Evolutionary conservation across 2,329 filamentous ascomycete genomes (phyloP).

Genomic region (Coleophoma crateriformis): DNA sequence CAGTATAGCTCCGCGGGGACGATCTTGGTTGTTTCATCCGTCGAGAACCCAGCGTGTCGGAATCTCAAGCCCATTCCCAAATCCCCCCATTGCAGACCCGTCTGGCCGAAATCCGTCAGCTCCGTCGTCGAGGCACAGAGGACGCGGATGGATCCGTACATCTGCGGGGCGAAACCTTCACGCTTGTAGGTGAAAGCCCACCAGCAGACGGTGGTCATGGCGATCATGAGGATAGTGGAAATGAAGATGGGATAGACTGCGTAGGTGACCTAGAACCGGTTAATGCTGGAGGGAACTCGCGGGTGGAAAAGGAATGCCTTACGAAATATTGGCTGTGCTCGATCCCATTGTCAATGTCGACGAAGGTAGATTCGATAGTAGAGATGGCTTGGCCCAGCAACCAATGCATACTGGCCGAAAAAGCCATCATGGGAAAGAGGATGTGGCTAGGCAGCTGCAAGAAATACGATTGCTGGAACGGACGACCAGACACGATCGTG

Average conservation of each 20-base stretch:
- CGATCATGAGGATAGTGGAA: constrained; percentile 11
- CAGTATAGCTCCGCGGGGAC: constrained; percentile 14
- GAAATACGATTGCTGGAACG: constrained; percentile 15
- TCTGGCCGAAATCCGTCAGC: constrained; percentile 8
- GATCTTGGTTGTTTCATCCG: constrained; percentile 12
- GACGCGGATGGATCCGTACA: constrained; percentile 15
- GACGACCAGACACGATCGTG: constrained; percentile 10
- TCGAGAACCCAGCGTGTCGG: constrained; percentile 13
- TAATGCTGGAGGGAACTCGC: neutral
- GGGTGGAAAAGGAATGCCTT: neutral
- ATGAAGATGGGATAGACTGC: constrained; percentile 14
- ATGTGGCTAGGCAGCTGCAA: constrained; percentile 12
- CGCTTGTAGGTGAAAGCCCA: constrained; percentile 14
- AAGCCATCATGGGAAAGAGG: constrained; percentile 11
- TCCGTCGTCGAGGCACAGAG: constrained; percentile 14
- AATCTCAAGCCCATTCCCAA: constrained; percentile 13
- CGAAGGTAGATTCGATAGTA: constrained; percentile 12
- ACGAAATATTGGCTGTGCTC: constrained; percentile 12
- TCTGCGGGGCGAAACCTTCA: constrained; percentile 15
- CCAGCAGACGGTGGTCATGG: constrained; percentile 13
- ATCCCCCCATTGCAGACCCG: constrained; percentile 14
- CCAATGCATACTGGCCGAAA: constrained; percentile 15
- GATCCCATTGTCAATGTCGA: constrained; percentile 5
- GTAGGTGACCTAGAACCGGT: constrained; percentile 8
- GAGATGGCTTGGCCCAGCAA: constrained; percentile 13